Conservation (phyloP, 106 monocot genomes). For the Dioscorea alata region DNA sequence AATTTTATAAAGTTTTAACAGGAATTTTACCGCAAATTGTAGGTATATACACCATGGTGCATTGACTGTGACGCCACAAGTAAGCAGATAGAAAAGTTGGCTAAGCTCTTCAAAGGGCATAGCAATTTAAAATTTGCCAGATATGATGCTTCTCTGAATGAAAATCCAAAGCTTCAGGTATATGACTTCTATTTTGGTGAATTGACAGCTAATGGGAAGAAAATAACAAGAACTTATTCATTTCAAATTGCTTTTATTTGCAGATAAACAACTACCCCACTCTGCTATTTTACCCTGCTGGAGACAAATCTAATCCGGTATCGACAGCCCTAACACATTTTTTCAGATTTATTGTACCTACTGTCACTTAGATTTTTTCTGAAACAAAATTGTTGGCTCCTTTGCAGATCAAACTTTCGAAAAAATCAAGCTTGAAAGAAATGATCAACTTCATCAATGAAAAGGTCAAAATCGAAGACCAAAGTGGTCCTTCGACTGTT, state of each 20-base stretch:
- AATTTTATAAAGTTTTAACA: too few species aligned
- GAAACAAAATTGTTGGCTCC: neutral
- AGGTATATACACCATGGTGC: conserved; percentile 91
- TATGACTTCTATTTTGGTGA: neutral
- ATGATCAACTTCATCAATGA: conserved; percentile 50
- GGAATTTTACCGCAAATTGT: neutral
- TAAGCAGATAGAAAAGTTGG: conserved; percentile 69
- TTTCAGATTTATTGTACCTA: neutral
- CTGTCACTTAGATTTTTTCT: neutral
- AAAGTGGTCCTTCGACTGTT: conserved; percentile 5
- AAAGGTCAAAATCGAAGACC: conserved; percentile 12
- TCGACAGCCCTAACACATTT: conserved; percentile 1
- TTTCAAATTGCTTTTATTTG: conserved; percentile 3
- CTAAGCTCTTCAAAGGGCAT: conserved; percentile 57
- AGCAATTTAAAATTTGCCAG: conserved; percentile 65
- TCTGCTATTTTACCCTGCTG: conserved; percentile 69
- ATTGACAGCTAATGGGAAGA: too few species aligned
- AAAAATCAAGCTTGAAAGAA: conserved; percentile 74
- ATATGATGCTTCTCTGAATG: conserved; percentile 89
- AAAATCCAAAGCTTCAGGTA: conserved; percentile 91
- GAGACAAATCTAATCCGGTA: conserved; percentile 89
- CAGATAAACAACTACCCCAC: conserved; percentile 78
- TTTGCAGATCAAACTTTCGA: conserved; percentile 77
- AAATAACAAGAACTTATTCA: too few species aligned
- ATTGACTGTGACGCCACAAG: conserved; percentile 81